Evolutionary conservation across 768 basidiomycete species (phyloP).

Genomic region (Mycena leptocephala): DNA sequence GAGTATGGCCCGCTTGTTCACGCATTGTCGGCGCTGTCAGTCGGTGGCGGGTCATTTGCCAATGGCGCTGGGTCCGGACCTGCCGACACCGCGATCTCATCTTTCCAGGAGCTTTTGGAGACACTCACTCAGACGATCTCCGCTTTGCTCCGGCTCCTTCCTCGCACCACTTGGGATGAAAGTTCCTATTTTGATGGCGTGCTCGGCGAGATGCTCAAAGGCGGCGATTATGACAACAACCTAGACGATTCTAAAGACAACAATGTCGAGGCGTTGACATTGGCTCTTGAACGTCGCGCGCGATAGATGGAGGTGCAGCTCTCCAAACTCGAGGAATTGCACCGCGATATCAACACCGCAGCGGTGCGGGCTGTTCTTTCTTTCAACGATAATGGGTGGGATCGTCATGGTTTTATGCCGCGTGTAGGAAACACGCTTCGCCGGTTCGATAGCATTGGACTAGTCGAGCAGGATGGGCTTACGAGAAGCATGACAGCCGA

Average conservation of each 20-base stretch:
- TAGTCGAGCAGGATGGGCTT: conserved; percentile 65
- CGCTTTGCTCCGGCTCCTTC: conserved; percentile 86
- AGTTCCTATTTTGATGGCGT: conserved; percentile 92
- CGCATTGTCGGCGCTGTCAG: conserved; percentile 88
- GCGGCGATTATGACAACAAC: conserved; percentile 91
- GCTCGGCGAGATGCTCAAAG: conserved; percentile 90
- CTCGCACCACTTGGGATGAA: conserved; percentile 92
- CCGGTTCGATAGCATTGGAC: conserved; percentile 79
- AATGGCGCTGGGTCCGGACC: conserved; percentile 89
- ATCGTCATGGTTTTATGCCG: conserved; percentile 77
- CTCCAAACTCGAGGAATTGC: conserved; percentile 90
- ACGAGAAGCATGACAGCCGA: conserved; percentile 72
- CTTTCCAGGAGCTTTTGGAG: conserved; percentile 91
- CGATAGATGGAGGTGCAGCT: conserved; percentile 95
- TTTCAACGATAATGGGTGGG: conserved; percentile 92
- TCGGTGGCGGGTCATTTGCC: conserved; percentile 88
- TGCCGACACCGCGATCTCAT: conserved; percentile 93
- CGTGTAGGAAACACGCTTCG: conserved; percentile 77
- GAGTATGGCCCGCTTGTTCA: conserved; percentile 91
- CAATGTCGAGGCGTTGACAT: conserved; percentile 87
- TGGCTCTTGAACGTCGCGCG: conserved; percentile 90
- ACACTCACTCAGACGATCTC: conserved; percentile 93
- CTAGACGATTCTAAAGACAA: conserved; percentile 87
- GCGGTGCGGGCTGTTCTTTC: conserved; percentile 87
- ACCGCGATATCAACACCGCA: conserved; percentile 92